Conservation (phyloP, 108 stramenopile species). For the Mediolabrus comicus region DNA sequence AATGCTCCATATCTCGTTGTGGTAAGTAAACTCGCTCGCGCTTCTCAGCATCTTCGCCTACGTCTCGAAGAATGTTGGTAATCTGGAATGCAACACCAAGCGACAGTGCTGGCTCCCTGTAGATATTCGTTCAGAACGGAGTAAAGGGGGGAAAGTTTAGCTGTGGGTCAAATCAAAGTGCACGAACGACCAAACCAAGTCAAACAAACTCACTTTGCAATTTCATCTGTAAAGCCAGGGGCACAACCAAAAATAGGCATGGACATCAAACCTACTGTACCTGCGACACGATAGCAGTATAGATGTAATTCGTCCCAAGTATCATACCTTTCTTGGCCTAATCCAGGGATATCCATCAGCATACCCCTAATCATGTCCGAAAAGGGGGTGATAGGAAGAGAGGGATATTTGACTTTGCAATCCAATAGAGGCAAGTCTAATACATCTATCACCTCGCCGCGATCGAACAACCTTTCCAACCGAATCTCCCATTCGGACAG, state of each 20-base stretch:
- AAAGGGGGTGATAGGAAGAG: constrained; percentile 86
- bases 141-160: too few relatives aligned
- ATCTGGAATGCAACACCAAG: constrained; percentile 98
- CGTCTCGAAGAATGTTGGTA: constrained; percentile 97
- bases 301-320: constrained; percentile 93
- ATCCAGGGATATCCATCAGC: constrained; percentile 94
- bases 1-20: constrained; percentile 82
- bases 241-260: constrained; percentile 93
- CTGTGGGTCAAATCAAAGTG: not conserved
- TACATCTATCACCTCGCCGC: constrained; percentile 88
- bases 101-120: constrained; percentile 90
- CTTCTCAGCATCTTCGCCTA: constrained; percentile 93
- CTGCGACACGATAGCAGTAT: constrained; percentile 97
- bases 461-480: constrained; percentile 76
- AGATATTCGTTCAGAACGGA: not conserved
- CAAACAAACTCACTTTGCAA: constrained; percentile 71
- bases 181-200: not conserved
- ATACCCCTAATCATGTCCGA: constrained; percentile 96
- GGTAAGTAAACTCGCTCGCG: constrained; percentile 95
- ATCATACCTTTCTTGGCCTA: constrained; percentile 91
- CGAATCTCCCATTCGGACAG: constrained; percentile 84
- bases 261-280: constrained; percentile 96
- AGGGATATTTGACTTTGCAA: constrained; percentile 85
- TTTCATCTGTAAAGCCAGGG: constrained; percentile 71
- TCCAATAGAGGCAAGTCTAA: constrained; percentile 91